Base-by-base conservation (phyloP, 1,284 basidiomycete genomes). In the Melampsora americana region DNA sequence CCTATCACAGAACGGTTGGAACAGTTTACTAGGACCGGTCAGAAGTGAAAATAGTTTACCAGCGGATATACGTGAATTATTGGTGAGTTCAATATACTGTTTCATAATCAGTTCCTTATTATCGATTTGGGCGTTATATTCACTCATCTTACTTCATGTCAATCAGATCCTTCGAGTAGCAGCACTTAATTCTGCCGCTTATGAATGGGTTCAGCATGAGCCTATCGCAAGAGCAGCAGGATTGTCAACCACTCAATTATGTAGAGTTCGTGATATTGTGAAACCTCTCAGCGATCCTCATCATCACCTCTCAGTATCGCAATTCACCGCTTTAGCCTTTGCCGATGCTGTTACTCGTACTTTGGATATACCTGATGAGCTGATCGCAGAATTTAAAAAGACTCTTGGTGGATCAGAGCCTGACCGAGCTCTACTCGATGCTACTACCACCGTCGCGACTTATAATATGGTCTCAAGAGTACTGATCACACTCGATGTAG, bases 401-500 rank as follows among this genome's bases (percentile, higher is more conserved):
- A 80, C 81, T n/a, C 80, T 84, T 69, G 79, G 79, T 46, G 79
- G 81, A 44, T 78, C 71, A 32, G 78, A 66, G 16, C 75, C 77
- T 35, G 79, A 80, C 61, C 81, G 83, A 70, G 83, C 84, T 74
- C 74, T 84, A 26, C 79, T 83, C 48, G 84, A 85, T 78, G 83
- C 82, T 2, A 82, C 83, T 7, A 82, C 83, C 18, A 83, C 83
- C 11, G 80, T 81, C 0, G 83, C 84, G 20, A 82, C 82, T 4
- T 85, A 85, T 81, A 84, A 85, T 79, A 84, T 85, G 83, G 84
- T 85, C 39, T 84, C 83, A 0, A 81, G 84, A 32, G 81, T 85
- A 70, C 81, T 85, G 48, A 82, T 85, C 62, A 82, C 83, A 2
- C 79, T 84, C 68, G 83, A 85, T 72, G 82, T 85, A 26, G 84